Conservation (phyloP, 1,139 yeast species). For the Nakaseomyces glabratus region DNA sequence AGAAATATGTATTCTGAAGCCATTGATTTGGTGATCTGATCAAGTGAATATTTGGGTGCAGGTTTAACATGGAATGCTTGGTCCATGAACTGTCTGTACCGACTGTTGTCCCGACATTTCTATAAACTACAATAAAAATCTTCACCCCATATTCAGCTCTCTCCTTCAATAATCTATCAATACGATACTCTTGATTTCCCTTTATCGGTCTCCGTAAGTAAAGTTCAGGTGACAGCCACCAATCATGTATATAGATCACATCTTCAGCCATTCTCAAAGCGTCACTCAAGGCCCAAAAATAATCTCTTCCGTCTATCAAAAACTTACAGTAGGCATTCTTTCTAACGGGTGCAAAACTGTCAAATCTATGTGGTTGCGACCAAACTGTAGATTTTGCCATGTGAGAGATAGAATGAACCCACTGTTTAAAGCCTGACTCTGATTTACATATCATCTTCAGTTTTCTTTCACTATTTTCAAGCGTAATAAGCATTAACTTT, state of each 20-base stretch:
- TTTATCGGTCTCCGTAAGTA: constrained; percentile 90
- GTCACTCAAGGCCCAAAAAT: constrained; percentile 91
- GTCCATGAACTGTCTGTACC: constrained; percentile 93
- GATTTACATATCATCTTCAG: constrained; percentile 68
- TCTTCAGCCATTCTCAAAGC: constrained; percentile 93
- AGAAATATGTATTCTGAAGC: constrained; percentile 83
- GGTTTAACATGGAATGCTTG: constrained; percentile 78
- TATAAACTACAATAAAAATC: constrained; percentile 83
- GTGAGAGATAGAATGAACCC: constrained; percentile 66
- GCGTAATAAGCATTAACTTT: constrained; percentile 45
- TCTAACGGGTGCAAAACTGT: constrained; percentile 88
- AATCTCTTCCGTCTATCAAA: constrained; percentile 95
- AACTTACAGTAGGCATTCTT: constrained; percentile 83
- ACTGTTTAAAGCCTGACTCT: constrained; percentile 56
- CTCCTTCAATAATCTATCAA: constrained; percentile 78
- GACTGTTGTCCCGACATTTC: constrained; percentile 89
- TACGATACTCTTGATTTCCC: constrained; percentile 89
- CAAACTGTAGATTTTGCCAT: constrained; percentile 66
- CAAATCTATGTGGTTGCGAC: constrained; percentile 68
- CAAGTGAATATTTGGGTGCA: constrained; percentile 81
- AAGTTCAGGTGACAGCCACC: constrained; percentile 97
- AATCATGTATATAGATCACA: constrained; percentile 89
- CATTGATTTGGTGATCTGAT: constrained; percentile 94
- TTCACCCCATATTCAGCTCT: constrained; percentile 95
- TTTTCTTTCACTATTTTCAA: constrained; percentile 73